phyloP scores from a whole-genome alignment of 805 yeast genomes.

The Candida ovalis region DNA sequence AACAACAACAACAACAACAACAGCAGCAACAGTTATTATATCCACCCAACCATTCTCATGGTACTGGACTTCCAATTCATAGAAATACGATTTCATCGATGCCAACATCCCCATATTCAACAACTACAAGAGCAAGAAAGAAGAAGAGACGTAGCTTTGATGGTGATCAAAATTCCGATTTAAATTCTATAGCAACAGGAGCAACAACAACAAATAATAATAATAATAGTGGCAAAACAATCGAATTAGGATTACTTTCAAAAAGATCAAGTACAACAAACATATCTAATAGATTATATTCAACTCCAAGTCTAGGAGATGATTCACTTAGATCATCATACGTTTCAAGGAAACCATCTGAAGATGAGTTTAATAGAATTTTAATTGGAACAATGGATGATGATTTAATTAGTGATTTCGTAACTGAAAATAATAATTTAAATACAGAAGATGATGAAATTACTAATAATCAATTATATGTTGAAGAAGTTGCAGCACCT shows the following conservation, averaged over 20 bases:
- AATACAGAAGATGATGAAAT: background rate
- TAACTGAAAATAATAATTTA: background rate
- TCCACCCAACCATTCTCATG: background rate
- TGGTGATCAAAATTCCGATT: background rate
- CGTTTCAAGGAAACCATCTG: background rate
- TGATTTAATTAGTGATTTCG: background rate
- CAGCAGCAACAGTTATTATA: background rate
- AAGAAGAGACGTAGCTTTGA: conserved; percentile 1
- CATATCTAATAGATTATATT: background rate
- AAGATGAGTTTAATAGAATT: conserved; percentile 1
- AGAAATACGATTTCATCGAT: conserved; percentile 6
- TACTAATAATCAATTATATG: background rate
- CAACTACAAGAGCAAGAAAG: background rate
- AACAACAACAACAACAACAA: background rate
- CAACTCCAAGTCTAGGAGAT: background rate
- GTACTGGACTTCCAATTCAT: background rate
- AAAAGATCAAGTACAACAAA: background rate
- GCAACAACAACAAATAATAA: background rate
- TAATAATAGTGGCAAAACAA: background rate
- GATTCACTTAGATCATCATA: background rate
- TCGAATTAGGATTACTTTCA: background rate
- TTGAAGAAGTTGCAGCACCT: background rate
- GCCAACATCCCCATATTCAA: conserved; percentile 12
- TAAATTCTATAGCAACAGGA: background rate
- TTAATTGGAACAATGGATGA: conserved; percentile 5